Conservation (phyloP, 495 filamentous ascomycete genomes). For the Poronia punctata region DNA sequence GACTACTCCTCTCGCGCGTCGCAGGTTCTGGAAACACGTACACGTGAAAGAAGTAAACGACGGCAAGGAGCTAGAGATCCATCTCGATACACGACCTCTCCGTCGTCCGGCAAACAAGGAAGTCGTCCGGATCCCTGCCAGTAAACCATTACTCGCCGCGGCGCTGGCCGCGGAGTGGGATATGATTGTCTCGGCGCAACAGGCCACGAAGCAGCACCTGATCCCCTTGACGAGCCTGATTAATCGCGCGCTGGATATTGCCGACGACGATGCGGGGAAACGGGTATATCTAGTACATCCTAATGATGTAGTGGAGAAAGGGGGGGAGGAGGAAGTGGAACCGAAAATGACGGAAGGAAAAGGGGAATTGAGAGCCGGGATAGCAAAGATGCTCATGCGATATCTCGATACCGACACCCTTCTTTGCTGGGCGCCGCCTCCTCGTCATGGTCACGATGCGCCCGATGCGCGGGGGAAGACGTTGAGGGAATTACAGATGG, state of each 20-base stretch:
- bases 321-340: conserved; percentile 40
- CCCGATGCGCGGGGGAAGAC: conserved; percentile 34
- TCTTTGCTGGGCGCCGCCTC: conserved; percentile 77
- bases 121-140: conserved; percentile 60
- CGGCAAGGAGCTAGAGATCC: conserved; percentile 58
- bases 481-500: conserved; percentile 66
- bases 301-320: conserved; percentile 1
- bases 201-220: conserved; percentile 70
- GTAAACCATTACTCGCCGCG: conserved; percentile 76
- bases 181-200: conserved; percentile 64
- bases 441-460: conserved; percentile 28
- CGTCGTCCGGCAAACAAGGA: conserved; percentile 61
- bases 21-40: conserved; percentile 82
- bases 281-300: too few species aligned
- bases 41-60: conserved; percentile 52
- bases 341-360: conserved; percentile 22
- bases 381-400: conserved; percentile 62
- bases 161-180: conserved; percentile 93
- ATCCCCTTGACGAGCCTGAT: conserved; percentile 85
- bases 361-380: conserved; percentile 41
- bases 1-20: conserved; percentile 18
- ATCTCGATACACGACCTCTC: conserved; percentile 75
- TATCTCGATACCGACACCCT: conserved; percentile 90
- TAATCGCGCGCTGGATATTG: conserved; percentile 74
- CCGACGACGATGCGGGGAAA: conserved; percentile 45